Conservation (phyloP, 805 yeast genomes). For the Yarrowia sp. region DNA sequence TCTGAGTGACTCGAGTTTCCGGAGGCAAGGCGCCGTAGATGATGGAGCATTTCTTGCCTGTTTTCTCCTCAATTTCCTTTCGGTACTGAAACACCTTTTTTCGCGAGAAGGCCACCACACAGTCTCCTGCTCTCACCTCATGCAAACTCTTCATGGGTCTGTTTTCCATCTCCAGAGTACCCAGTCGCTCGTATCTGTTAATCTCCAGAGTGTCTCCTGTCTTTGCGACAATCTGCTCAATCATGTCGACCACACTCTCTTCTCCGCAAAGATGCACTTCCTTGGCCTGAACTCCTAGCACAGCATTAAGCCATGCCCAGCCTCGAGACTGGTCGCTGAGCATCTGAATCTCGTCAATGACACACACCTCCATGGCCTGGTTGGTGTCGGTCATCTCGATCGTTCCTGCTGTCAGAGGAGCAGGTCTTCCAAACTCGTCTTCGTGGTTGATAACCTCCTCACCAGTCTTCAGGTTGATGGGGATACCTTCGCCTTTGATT, state of each 20-base stretch:
- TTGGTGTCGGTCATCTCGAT: slow-evolving; percentile 84
- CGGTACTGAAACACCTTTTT: slow-evolving; percentile 65
- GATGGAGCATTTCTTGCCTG: slow-evolving; percentile 70
- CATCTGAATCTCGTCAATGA: slow-evolving; percentile 96
- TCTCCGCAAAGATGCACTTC: slow-evolving; percentile 95
- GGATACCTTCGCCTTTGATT: slow-evolving; percentile 59
- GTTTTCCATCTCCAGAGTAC: slow-evolving; percentile 34
- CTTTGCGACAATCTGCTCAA: slow-evolving; percentile 53
- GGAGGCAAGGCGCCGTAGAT: slow-evolving; percentile 96
- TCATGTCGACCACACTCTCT: slow-evolving; percentile 68
- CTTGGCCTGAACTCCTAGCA: slow-evolving; percentile 79
- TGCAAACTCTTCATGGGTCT: background rate
- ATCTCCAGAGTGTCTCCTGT: slow-evolving; percentile 83
- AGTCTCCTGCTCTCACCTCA: slow-evolving; percentile 67
- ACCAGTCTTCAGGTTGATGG: slow-evolving; percentile 90
- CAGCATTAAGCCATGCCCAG: slow-evolving; percentile 90
- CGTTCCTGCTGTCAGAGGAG: slow-evolving; percentile 79
- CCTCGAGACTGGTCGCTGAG: slow-evolving; percentile 77
- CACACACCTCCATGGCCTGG: slow-evolving; percentile 74
- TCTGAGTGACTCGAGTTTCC: slow-evolving; percentile 85
- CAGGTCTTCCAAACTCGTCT: slow-evolving; percentile 65
- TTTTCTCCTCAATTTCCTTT: slow-evolving; percentile 60
- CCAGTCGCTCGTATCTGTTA: slow-evolving; percentile 64
- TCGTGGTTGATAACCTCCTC: slow-evolving; percentile 78
- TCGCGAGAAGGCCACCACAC: slow-evolving; percentile 84